Conservation (phyloP, 495 filamentous ascomycete genomes). For the Trichoderma reesei region DNA sequence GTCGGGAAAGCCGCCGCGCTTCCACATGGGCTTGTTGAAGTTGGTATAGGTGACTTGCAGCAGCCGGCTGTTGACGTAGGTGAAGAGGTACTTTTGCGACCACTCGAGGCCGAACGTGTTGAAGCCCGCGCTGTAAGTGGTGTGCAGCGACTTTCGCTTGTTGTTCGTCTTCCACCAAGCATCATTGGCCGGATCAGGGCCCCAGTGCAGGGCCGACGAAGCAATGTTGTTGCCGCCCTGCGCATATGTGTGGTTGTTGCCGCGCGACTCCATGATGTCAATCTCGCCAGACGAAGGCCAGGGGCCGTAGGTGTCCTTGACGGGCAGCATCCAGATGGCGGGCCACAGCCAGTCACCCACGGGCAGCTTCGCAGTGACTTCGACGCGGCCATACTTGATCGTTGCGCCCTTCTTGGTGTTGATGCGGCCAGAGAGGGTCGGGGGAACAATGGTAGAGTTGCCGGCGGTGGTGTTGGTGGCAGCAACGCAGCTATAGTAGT, state of each 20-base stretch:
- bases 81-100: conserved; percentile 81
- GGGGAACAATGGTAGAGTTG: conserved; percentile 65
- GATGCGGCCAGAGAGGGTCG: conserved; percentile 68
- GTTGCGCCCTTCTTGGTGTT: conserved; percentile 56
- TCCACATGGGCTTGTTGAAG: conserved; percentile 64
- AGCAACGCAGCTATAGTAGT: conserved; percentile 48
- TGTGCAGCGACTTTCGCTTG: conserved; percentile 66
- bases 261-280: conserved; percentile 68
- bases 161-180: conserved; percentile 71
- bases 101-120: conserved; percentile 78
- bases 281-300: conserved; percentile 85
- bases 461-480: conserved; percentile 53
- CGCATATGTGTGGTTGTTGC: conserved; percentile 64
- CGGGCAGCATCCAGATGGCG: conserved; percentile 86
- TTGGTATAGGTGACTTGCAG: conserved; percentile 71
- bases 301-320: conserved; percentile 56
- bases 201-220: conserved; percentile 76
- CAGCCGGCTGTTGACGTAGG: conserved; percentile 71
- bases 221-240: conserved; percentile 76
- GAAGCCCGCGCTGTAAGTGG: conserved; percentile 54
- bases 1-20: conserved; percentile 62
- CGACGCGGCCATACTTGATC: conserved; percentile 74
- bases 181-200: conserved; percentile 50
- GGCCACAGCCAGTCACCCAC: conserved; percentile 83
- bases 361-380: conserved; percentile 67